Base-by-base conservation (phyloP, 768 basidiomycete species). In the Phlebiopsis gigantea region DNA sequence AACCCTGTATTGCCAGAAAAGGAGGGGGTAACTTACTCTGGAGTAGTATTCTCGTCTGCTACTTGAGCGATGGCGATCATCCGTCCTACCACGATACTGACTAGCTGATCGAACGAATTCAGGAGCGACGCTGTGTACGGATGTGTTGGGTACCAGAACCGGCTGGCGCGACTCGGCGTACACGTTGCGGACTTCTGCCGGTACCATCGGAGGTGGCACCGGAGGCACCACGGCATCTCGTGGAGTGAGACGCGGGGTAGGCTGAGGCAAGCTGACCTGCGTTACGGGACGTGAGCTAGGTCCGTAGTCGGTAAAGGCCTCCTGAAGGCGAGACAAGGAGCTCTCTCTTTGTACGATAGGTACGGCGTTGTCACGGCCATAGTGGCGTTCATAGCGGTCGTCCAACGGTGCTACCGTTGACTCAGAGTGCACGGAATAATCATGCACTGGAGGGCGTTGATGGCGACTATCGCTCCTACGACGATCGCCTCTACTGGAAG, bases 311-410 rank as follows among this genome's bases (percentile, higher is more conserved):
- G 64, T 60, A 55, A 68, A 68, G 4, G 63, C 65, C 7, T 66
- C 62, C 52, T 63, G 64, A 0, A 68, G 55, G 21, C 67, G 66
- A 15, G 61, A 56, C 5, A 66, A 57, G 6, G 67, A 66, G 56
- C 64, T 66, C 53, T 68, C 66, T 12, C 67, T 61, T 54, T 68
- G 66, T 7, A 66, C 65, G 49, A 66, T 62, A 10, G 67, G 67
- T 5, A 66, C 50, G 7, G 62, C 53, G 43, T 34, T 58, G 55
- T 65, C 64, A 43, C 46, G 45, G 29, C 14, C 15, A 21, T 58
- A 53, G 49, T 44, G 56, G 9, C 19, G n/a, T 15, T 41, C 55
- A 22, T 28, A 34, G 25, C 25, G 30, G 7, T 56, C 53, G 6
- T 46, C 56, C 2, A 30, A 26, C 12, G 50, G 24, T 4, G 57